Conservation (phyloP, 441 rosid genomes). For the Erodium texanum region DNA sequence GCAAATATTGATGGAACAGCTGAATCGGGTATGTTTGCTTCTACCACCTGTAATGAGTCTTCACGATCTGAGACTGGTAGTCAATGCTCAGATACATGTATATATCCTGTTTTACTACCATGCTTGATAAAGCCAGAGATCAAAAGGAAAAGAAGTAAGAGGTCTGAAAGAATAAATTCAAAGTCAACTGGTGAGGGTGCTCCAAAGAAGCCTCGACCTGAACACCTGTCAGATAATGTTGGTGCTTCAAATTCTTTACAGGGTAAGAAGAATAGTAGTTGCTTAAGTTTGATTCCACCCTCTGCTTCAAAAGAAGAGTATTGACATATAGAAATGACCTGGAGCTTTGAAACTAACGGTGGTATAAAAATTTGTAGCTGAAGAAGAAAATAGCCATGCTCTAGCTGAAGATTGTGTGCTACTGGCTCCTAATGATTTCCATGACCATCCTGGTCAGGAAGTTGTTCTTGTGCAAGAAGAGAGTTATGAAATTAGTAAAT, state of each 20-base stretch:
- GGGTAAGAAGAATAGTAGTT: slow-evolving; percentile 18
- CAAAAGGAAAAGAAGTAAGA: slow-evolving; percentile 53
- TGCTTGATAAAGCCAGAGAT: slow-evolving; percentile 29
- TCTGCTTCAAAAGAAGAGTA: slow-evolving; percentile 22
- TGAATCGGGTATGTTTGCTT: slow-evolving; percentile 27
- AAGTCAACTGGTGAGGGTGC: slow-evolving; percentile 21
- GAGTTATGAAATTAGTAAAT: slow-evolving; percentile 19
- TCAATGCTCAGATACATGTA: slow-evolving; percentile 18
- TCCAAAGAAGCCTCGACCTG: slow-evolving; percentile 36
- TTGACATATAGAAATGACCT: slow-evolving; percentile 19
- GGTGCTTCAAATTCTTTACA: slow-evolving; percentile 23
- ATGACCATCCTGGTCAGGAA: slow-evolving; percentile 15
- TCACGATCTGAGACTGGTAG: slow-evolving; percentile 24
- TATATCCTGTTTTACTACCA: slow-evolving; percentile 34
- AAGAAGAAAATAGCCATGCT: slow-evolving; percentile 17
- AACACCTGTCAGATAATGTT: slow-evolving; percentile 16
- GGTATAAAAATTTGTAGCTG: slow-evolving; percentile 16
- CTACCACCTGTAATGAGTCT: slow-evolving; percentile 35
- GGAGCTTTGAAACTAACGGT: slow-evolving; percentile 19
- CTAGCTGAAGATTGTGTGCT: slow-evolving; percentile 23
- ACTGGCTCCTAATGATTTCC: slow-evolving; percentile 16
- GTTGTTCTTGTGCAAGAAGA: slow-evolving; percentile 21
- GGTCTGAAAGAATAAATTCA: slow-evolving; percentile 25
- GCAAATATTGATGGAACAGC: slow-evolving; percentile 47
- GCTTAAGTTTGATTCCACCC: slow-evolving; percentile 16